Conservation (phyloP, 2,329 filamentous ascomycete genomes). For the Mycosphaerella sp. region DNA sequence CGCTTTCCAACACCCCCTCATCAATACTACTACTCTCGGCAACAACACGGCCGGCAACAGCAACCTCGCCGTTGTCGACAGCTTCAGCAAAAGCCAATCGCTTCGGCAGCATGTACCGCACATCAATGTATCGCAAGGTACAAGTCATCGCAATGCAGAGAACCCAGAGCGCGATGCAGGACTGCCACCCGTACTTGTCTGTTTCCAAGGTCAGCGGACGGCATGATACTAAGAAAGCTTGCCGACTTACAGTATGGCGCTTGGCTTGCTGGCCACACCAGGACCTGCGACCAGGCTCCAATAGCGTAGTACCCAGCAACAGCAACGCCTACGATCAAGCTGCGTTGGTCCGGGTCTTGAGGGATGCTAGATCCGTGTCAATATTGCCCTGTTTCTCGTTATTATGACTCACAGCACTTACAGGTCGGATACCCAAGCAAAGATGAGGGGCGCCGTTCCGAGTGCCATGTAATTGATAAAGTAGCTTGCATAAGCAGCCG, state of each 20-base stretch:
- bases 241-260: slow-evolving; percentile 40
- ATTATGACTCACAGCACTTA: slow-evolving; percentile 2
- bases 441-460: slow-evolving; percentile 49
- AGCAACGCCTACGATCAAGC: slow-evolving; percentile 46
- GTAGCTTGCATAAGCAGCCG: slow-evolving; percentile 48
- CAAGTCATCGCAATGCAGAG: slow-evolving; percentile 45
- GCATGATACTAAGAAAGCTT: background rate
- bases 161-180: slow-evolving; percentile 41
- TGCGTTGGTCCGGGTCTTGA: slow-evolving; percentile 47
- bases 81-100: slow-evolving; percentile 21
- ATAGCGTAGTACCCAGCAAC: slow-evolving; percentile 49
- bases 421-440: slow-evolving; percentile 49
- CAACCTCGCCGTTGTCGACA: slow-evolving; percentile 18
- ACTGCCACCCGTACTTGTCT: slow-evolving; percentile 46
- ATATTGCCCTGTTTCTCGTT: background rate
- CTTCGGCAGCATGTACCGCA: slow-evolving; percentile 36
- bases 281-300: slow-evolving; percentile 48
- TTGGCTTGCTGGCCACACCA: slow-evolving; percentile 49
- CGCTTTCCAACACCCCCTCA: background rate
- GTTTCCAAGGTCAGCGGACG: background rate
- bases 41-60: slow-evolving; percentile 18
- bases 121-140: slow-evolving; percentile 41
- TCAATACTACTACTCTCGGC: slow-evolving; percentile 5
- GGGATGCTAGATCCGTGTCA: slow-evolving; percentile 31
- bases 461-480: slow-evolving; percentile 47